Conservation (phyloP, 306 rosid genomes). For the Parietaria judaica region DNA sequence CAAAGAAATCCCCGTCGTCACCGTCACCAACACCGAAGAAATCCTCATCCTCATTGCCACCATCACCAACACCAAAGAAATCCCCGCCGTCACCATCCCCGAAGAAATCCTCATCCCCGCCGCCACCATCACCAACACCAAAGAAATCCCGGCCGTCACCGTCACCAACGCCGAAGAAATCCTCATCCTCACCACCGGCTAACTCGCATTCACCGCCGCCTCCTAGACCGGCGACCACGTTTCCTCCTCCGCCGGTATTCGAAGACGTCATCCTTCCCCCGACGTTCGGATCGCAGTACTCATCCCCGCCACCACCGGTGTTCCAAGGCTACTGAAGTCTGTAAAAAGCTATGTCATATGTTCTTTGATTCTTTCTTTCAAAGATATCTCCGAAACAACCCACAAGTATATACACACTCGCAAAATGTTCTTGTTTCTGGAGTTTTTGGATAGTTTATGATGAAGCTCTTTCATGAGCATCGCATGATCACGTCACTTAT, state of each 20-base stretch:
- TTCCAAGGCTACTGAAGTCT: conserved; percentile 39
- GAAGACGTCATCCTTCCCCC: conserved; percentile 37
- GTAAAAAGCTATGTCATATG: not conserved
- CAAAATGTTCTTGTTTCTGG: too few species aligned
- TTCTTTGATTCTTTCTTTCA: not conserved
- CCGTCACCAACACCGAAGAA: not conserved
- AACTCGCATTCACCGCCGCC: conserved; percentile 20
- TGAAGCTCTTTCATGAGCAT: too few species aligned
- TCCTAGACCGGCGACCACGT: not conserved
- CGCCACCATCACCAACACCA: conserved; percentile 21
- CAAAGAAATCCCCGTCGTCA: conserved; percentile 10
- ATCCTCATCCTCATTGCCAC: conserved; percentile 15
- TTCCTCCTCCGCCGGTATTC: conserved; percentile 7
- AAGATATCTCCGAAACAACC: too few species aligned
- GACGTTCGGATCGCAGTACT: conserved; percentile 32
- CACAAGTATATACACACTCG: too few species aligned
- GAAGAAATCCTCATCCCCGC: conserved; percentile 15
- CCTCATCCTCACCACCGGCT: not conserved
- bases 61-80: conserved; percentile 3
- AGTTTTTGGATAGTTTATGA: too few species aligned
- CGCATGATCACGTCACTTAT: too few species aligned
- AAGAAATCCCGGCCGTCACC: conserved; percentile 11
- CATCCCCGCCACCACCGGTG: conserved; percentile 65
- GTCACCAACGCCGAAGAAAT: not conserved
- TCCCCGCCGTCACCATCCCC: conserved; percentile 7